A percentile compares a stretch with the other conserved stretches of the same genome.
phyloP scores from a whole-genome alignment of 441 rosid genomes.

The Geranium incanum region DNA sequence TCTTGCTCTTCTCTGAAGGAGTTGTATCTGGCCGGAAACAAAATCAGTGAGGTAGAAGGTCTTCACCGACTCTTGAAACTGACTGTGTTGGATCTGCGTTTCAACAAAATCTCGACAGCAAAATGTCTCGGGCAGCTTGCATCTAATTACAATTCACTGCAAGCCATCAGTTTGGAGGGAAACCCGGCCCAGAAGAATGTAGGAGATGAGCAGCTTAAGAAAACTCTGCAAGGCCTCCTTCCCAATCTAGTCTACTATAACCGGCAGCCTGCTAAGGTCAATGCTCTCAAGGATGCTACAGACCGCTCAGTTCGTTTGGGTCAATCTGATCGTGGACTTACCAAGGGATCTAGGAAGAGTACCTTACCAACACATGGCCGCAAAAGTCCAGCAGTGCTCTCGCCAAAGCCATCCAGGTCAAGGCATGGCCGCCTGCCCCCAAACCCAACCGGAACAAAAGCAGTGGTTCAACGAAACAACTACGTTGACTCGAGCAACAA shows the following conservation, averaged over 20 bases:
- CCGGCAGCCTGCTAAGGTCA: slow-evolving; percentile 53
- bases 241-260: slow-evolving; percentile 75
- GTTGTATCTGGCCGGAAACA: slow-evolving; percentile 86
- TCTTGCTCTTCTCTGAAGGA: slow-evolving; percentile 90
- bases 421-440: slow-evolving; percentile 10
- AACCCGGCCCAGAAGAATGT: slow-evolving; percentile 93
- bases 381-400: slow-evolving; percentile 15
- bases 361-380: slow-evolving; percentile 28
- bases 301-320: slow-evolving; percentile 59
- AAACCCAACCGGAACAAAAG: slow-evolving; percentile 16
- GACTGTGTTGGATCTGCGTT: slow-evolving; percentile 71
- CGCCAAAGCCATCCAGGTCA: slow-evolving; percentile 15
- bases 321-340: slow-evolving; percentile 48
- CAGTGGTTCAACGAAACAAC: slow-evolving; percentile 10
- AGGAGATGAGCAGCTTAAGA: slow-evolving; percentile 86
- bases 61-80: slow-evolving; percentile 86
- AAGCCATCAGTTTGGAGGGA: slow-evolving; percentile 90
- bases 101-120: slow-evolving; percentile 78
- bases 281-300: slow-evolving; percentile 47
- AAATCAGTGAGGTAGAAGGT: slow-evolving; percentile 81
- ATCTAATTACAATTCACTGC: slow-evolving; percentile 83
- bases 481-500: slow-evolving; percentile 13
- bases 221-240: slow-evolving; percentile 65
- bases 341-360: slow-evolving; percentile 56
- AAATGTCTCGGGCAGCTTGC: slow-evolving; percentile 89